phyloP scores from a whole-genome alignment of 2,329 filamentous ascomycete genomes.

The Pyrenochaeta sp. region DNA sequence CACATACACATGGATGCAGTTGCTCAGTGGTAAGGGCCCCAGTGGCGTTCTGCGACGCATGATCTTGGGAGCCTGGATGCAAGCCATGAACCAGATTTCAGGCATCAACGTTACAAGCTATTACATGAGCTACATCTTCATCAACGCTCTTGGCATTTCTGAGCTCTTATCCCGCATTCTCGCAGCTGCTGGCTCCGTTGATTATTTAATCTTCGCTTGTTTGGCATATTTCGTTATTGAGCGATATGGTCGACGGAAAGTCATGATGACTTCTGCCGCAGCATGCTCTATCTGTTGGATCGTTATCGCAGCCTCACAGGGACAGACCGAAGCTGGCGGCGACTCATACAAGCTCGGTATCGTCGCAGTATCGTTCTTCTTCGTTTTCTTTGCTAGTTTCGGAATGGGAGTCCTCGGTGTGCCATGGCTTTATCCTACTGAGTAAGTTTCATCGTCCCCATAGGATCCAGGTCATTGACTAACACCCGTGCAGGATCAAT shows the following conservation, averaged over 20 bases:
- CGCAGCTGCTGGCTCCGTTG: constrained; percentile 57
- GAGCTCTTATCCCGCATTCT: constrained; percentile 45
- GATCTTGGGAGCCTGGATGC: constrained; percentile 57
- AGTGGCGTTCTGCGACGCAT: constrained; percentile 54
- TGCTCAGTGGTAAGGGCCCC: constrained; percentile 53
- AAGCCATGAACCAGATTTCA: constrained; percentile 56
- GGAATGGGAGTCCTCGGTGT: constrained; percentile 47
- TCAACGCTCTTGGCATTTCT: constrained; percentile 50
- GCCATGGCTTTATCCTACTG: constrained; percentile 47
- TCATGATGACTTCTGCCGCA: constrained; percentile 60
- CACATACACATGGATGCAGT: constrained; percentile 56
- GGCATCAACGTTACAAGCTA: constrained; percentile 29
- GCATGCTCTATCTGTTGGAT: constrained; percentile 61
- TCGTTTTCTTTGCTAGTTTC: constrained; percentile 47
- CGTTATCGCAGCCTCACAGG: constrained; percentile 57
- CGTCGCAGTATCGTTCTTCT: constrained; percentile 58
- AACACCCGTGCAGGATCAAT: constrained; percentile 32
- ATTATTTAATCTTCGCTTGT: constrained; percentile 57
- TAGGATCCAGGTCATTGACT: neutral
- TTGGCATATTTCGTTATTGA: constrained; percentile 59
- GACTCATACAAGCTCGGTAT: constrained; percentile 56
- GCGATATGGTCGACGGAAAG: constrained; percentile 55
- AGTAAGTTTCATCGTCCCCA: constrained; percentile 16
- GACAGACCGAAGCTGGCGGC: constrained; percentile 52
- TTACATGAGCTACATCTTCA: constrained; percentile 48